Percentiles rank a stretch among this genome's conserved stretches.
phyloP scores from a whole-genome alignment of 2,329 filamentous ascomycete species.

The Rutstroemia sp. region DNA sequence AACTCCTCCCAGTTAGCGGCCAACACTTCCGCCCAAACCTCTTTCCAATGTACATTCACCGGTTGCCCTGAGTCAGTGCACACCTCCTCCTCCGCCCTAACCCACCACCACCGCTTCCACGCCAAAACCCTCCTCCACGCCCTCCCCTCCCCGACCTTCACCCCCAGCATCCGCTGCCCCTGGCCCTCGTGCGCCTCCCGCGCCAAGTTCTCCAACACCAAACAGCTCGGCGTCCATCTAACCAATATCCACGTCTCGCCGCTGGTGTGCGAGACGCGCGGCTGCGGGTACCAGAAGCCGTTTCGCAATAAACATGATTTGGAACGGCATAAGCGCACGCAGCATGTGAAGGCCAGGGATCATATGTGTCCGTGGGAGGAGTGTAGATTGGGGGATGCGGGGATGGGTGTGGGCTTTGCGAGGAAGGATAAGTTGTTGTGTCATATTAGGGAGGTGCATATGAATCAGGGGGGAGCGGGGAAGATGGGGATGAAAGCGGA shows the following conservation, averaged over 20 bases:
- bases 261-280: neutral
- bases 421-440: slow-evolving; percentile 1
- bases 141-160: neutral
- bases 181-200: neutral
- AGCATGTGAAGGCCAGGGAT: neutral
- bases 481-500: too few species aligned
- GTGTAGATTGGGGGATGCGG: neutral
- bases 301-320: slow-evolving; percentile 6
- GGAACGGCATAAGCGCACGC: neutral
- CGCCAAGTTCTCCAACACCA: neutral
- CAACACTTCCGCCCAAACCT: neutral
- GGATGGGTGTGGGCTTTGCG: neutral
- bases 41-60: neutral
- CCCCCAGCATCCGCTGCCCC: neutral
- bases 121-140: neutral
- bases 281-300: slow-evolving; percentile 4
- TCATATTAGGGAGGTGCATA: neutral
- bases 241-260: slow-evolving; percentile 1
- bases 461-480: neutral
- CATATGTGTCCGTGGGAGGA: neutral
- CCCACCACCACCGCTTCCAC: neutral
- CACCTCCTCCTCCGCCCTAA: neutral
- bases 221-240: neutral
- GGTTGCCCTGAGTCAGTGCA: neutral
- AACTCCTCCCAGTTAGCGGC: too few species aligned